phyloP scores from a whole-genome alignment of 106 monocot species.

The Apostasia ramifera region DNA sequence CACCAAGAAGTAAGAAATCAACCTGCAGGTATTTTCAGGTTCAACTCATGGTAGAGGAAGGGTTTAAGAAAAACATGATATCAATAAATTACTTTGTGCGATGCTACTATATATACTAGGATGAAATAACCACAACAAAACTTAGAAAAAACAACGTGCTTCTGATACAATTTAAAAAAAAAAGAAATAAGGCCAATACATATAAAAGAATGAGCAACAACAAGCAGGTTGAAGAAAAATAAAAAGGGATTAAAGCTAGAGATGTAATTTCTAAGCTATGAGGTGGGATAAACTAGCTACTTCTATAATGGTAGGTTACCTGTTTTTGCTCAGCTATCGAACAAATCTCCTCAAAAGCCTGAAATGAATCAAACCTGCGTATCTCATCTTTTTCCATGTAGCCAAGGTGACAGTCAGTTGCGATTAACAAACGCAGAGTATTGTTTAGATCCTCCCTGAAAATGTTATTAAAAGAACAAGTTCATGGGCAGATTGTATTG shows the following conservation, averaged over 20 bases:
- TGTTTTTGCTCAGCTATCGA: constrained; percentile 86
- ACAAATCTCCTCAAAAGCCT: constrained; percentile 98
- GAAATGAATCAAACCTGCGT: constrained; percentile 92
- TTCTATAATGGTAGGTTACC: constrained; percentile 24
- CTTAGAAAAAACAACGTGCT: too few relatives aligned
- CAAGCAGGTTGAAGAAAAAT: too few relatives aligned
- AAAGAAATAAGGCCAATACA: too few relatives aligned
- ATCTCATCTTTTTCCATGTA: constrained; percentile 99
- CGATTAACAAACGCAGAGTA: constrained; percentile 79
- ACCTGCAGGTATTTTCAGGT: constrained; percentile 36
- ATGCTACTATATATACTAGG: too few relatives aligned
- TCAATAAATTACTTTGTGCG: too few relatives aligned
- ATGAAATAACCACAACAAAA: too few relatives aligned
- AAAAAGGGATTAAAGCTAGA: too few relatives aligned
- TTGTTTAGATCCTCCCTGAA: constrained; percentile 56
- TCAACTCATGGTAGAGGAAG: too few relatives aligned
- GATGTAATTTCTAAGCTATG: not conserved
- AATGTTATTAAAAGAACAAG: not conserved
- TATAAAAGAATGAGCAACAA: too few relatives aligned
- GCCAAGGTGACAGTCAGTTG: constrained; percentile 96
- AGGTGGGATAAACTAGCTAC: not conserved
- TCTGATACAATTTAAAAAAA: too few relatives aligned
- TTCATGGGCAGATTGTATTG: too few relatives aligned
- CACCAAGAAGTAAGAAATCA: constrained; percentile 92
- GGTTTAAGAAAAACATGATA: too few relatives aligned